A percentile compares a stretch with the other conserved stretches of the same genome.
These are phyloP conservation scores for Globisporangium parvum DNA, from an alignment of 352 stramenopile species.

Conservation along the genomic window DNA sequence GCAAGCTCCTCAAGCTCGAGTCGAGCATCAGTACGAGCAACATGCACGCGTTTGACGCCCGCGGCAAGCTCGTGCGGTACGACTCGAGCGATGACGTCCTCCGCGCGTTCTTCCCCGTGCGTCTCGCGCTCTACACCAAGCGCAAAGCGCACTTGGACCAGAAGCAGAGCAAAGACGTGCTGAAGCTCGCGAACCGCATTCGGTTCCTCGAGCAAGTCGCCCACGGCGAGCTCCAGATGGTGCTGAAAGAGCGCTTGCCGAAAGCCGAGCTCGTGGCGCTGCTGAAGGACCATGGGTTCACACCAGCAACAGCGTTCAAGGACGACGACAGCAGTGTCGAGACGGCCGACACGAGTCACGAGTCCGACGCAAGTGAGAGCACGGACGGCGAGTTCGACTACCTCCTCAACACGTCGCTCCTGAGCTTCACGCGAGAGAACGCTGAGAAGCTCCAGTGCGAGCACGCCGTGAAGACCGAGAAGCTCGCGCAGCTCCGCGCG, in stretches of 20 bases:
- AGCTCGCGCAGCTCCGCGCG: conserved; percentile 83
- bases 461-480: conserved; percentile 83
- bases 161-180: conserved; percentile 80
- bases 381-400: conserved; percentile 91
- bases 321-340: conserved; percentile 14
- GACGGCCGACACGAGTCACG: conserved; percentile 15
- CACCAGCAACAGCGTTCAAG: conserved; percentile 41
- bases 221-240: conserved; percentile 88
- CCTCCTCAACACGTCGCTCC: conserved; percentile 97
- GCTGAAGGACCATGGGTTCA: conserved; percentile 39
- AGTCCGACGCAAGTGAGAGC: conserved; percentile 18
- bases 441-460: conserved; percentile 89
- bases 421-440: conserved; percentile 96
- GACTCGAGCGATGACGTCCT: conserved; percentile 88
- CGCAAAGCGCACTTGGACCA: conserved; percentile 79
- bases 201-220: conserved; percentile 96
- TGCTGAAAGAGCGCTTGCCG: conserved; percentile 67
- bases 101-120: conserved; percentile 91
- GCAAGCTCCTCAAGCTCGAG: conserved; percentile 94
- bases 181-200: conserved; percentile 94
- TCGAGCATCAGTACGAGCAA: conserved; percentile 94
- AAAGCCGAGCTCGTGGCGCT: conserved; percentile 54
- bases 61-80: conserved; percentile 91
- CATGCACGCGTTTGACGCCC: conserved; percentile 96
- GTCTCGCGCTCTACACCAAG: conserved; percentile 84